Evolutionary conservation across 2,329 filamentous ascomycete genomes (phyloP), one percentile per base, ranked within the genome.

Genomic region (Sporothrix brasiliensis): DNA sequence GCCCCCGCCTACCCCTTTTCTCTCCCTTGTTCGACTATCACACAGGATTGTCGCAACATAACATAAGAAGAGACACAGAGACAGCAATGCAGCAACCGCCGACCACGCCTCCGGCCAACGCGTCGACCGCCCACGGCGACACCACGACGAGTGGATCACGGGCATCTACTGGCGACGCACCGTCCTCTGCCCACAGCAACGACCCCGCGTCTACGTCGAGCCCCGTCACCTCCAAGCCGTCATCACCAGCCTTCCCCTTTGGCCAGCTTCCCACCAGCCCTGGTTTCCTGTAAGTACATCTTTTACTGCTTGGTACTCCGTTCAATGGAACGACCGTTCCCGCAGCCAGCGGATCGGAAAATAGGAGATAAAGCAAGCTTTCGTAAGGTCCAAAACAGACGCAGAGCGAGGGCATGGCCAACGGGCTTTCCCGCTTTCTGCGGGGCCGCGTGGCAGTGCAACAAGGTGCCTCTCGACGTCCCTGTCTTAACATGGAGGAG

Each of bases 371-470:
- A 50, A 61, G 27, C 34, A 69, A 58, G 27, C 41, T 50, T 56
- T 19, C 19, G 4, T 16, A 21, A 10, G 61, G 9, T 24, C 13
- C 24, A n/a, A 27, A 27, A 14, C 19, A 49, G 21, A 30, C 21
- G 19, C 4, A 13, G 61, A 50, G 16, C 16, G 19, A 50, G 27
- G 50, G 65, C 41, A 60, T 9, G 27, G 34, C 72, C 72, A 72
- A 72, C 72, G 54, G 69, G 69, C 71, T 52, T 47, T 21, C 44
- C 68, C 68, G 66, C 60, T 70, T 71, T 71, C 72, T 73, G 71
- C 73, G 73, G 73, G 72, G 69, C 72, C 54, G 71, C 50, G 73
- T 73, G 73, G 73, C 73, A 73, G 73, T 73, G 73, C 73, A 73
- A 69, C 44, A 49, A 63, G 13, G 24, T 14, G 34, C 49, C 27